phyloP scores from a whole-genome alignment of 2,329 filamentous ascomycete genomes.

The Talaromyces marneffei region DNA sequence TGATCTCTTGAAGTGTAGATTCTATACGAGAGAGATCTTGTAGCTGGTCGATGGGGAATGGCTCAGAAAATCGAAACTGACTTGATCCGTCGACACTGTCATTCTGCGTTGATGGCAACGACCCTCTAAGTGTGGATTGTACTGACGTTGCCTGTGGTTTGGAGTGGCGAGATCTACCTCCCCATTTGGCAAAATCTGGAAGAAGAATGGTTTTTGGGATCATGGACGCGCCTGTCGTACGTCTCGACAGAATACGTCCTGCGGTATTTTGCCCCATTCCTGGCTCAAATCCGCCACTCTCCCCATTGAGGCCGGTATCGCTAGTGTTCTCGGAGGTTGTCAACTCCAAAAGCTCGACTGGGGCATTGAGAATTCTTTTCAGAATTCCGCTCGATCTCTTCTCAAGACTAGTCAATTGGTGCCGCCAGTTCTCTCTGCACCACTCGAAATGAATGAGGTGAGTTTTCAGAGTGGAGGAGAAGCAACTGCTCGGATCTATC shows the following conservation, averaged over 20 bases:
- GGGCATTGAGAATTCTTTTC: not conserved
- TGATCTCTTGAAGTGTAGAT: not conserved
- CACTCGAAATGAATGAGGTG: slow-evolving; percentile 8
- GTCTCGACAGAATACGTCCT: not conserved
- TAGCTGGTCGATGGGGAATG: not conserved
- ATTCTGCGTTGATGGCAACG: not conserved
- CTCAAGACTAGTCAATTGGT: not conserved
- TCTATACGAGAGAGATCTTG: slow-evolving; percentile 1
- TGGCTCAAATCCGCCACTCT: not conserved
- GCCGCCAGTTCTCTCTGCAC: slow-evolving; percentile 8
- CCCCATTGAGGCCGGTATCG: not conserved
- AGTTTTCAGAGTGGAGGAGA: not conserved
- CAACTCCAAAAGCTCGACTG: not conserved
- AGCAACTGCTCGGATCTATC: not conserved
- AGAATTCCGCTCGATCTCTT: not conserved
- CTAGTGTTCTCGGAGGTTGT: not conserved
- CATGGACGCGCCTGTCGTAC: not conserved
- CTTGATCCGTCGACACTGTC: not conserved
- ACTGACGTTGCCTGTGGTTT: not conserved
- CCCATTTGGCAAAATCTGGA: not conserved
- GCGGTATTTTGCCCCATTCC: not conserved
- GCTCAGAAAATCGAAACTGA: not conserved
- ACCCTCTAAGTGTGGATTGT: not conserved
- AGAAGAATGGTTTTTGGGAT: not conserved
- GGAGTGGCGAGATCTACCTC: not conserved